Evolutionary conservation across 2,329 filamentous ascomycete genomes (phyloP), one percentile per base, ranked within the genome.

Genomic region (Curvularia sp.): DNA sequence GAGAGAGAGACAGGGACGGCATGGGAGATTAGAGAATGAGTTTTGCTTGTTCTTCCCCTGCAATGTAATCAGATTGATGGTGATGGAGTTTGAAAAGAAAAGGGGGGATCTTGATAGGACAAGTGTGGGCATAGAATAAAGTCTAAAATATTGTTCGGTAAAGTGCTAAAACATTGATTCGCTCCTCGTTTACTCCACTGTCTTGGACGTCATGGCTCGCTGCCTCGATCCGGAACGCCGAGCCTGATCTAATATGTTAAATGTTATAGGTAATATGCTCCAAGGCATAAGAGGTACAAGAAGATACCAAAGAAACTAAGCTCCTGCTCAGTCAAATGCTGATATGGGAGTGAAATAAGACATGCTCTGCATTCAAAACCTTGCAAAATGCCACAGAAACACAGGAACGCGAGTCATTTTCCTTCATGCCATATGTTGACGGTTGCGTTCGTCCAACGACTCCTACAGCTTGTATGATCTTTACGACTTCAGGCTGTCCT

Each of bases 401-500:
- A 57, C 38, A 49, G 57, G 50, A 50, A 54, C 59, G 52, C 49
- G 52, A 63, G 49, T 36, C 57, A 54, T 60, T 55, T 53, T 53
- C 58, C 59, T 57, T 55, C 56, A 53, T 63, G 51, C 51, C 51
- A 38, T 42, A 13, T 60, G 45, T 46, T 61, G 63, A 52, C 43
- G 49, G 45, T 57, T 53, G 32, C 47, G 51, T 30, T 38, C 41
- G 12, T 7, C 2, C 9, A 8, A 23, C 21, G 5, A 15, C 6
- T 25, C 57, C 55, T 72, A 77, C 27, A 66, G 65, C 66, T 94
- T 93, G 32, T 36, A n/a, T 5, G 6, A n/a, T n/a, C 13, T 58
- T 55, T 73, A 77, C 30, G 67, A 66, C 66, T 94, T 93, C 60
- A 92, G 82, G 15, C 90, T 89, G 77, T 98, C 94, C 71, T 91